Conservation (phyloP, 306 rosid genomes). For the Parietaria judaica region DNA sequence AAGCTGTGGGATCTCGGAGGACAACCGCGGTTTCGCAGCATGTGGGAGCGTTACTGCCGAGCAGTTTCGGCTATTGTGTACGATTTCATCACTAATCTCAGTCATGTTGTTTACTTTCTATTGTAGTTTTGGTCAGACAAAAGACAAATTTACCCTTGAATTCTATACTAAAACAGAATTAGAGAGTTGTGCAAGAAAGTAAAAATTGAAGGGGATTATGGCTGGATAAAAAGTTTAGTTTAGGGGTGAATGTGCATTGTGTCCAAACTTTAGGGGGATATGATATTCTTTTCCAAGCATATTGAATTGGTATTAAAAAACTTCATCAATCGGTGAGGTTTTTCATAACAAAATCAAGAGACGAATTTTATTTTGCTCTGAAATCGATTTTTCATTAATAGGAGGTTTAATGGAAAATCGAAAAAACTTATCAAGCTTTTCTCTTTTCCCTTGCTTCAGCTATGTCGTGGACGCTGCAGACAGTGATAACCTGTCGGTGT, state of each 20-base stretch:
- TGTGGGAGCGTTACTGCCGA: constrained; percentile 94
- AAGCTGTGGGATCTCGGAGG: constrained; percentile 98
- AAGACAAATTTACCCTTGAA: not conserved
- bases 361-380: not conserved
- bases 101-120: not conserved
- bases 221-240: no score
- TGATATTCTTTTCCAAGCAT: no score
- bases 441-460: constrained; percentile 25
- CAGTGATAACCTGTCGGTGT: constrained; percentile 58
- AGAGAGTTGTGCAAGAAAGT: no score
- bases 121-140: not conserved
- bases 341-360: no score
- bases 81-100: constrained; percentile 15
- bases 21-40: constrained; percentile 92
- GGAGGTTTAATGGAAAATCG: not conserved
- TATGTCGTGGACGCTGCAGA: constrained; percentile 94
- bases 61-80: constrained; percentile 94
- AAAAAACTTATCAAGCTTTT: not conserved
- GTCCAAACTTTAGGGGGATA: no score
- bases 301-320: no score
- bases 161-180: no score
- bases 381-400: not conserved
- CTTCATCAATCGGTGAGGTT: no score
- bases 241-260: no score
- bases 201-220: no score